Conservation (phyloP, 495 filamentous ascomycete species). For the Lophiotrema nucula region DNA sequence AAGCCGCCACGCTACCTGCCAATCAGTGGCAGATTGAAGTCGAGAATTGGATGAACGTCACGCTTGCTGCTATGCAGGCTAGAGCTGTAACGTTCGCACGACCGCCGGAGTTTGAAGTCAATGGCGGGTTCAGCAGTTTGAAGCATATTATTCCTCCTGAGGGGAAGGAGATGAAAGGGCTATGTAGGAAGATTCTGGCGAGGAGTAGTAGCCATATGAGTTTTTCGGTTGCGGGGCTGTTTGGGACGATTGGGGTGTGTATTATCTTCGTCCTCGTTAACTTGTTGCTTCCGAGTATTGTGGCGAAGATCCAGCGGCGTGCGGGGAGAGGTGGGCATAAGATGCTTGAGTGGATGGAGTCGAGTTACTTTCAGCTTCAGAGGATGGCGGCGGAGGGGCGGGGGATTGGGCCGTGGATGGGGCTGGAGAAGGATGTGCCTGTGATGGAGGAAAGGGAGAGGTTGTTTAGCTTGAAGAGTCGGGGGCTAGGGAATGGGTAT, state of each 20-base stretch:
- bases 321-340: not conserved
- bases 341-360: slow-evolving; percentile 24
- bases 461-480: no score
- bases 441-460: not conserved
- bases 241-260: not conserved
- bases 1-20: slow-evolving; percentile 1
- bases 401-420: slow-evolving; percentile 25
- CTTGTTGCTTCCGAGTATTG: not conserved
- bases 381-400: slow-evolving; percentile 27
- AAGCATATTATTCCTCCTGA: slow-evolving; percentile 10
- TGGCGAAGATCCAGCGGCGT: not conserved
- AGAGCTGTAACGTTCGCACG: not conserved
- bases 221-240: slow-evolving; percentile 22
- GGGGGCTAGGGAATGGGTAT: no score
- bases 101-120: slow-evolving; percentile 6
- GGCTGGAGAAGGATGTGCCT: slow-evolving; percentile 19
- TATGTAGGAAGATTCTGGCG: slow-evolving; percentile 24
- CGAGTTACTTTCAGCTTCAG: slow-evolving; percentile 23
- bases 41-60: slow-evolving; percentile 20
- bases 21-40: slow-evolving; percentile 26
- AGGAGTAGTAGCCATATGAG: not conserved
- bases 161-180: not conserved
- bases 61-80: slow-evolving; percentile 16
- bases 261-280: slow-evolving; percentile 11
- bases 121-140: slow-evolving; percentile 2